These are phyloP conservation scores for Eimeria maxima DNA, from an alignment of 169 alveolate species.

Conservation along the genomic window DNA sequence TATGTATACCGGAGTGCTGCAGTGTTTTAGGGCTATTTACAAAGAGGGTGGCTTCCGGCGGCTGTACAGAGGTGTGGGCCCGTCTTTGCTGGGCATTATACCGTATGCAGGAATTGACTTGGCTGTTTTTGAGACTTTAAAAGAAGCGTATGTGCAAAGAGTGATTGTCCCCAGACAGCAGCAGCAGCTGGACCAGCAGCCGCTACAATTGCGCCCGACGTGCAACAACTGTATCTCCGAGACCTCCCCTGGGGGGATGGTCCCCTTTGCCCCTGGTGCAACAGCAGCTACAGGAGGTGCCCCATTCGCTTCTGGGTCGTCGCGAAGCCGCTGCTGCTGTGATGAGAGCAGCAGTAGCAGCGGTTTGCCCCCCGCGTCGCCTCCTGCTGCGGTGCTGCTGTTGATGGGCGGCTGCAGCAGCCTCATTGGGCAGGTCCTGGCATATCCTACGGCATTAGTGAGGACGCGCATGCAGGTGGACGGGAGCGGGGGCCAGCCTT, in stretches of 20 bases:
- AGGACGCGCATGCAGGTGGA: conserved; percentile 86
- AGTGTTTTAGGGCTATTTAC: conserved; percentile 78
- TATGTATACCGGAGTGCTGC: conserved; percentile 80
- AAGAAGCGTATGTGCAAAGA: conserved; percentile 45
- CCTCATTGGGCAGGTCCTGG: conserved; percentile 82
- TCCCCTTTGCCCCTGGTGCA: not conserved
- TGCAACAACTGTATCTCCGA: conserved; percentile 64
- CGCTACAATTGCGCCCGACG: not conserved
- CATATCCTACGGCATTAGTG: conserved; percentile 84
- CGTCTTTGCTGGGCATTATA: conserved; percentile 84
- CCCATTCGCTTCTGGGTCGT: conserved; percentile 9
- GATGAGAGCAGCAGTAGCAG: conserved; percentile 68
- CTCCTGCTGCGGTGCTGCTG: conserved; percentile 66
- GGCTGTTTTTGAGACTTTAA: conserved; percentile 84
- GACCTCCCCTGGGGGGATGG: conserved; percentile 17
- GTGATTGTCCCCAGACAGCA: conserved; percentile 12
- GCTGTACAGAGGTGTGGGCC: conserved; percentile 83
- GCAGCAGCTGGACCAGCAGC: conserved; percentile 69
- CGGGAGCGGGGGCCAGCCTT: conserved; percentile 79
- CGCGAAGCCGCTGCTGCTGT: conserved; percentile 62
- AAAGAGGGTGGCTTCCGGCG: conserved; percentile 79
- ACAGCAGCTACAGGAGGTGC: conserved; percentile 13
- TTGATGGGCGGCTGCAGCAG: conserved; percentile 81
- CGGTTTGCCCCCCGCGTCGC: conserved; percentile 37
- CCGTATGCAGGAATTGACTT: conserved; percentile 86